These are phyloP conservation scores for Vinca major DNA, from an alignment of 305 asterid species.

Conservation along the genomic window DNA sequence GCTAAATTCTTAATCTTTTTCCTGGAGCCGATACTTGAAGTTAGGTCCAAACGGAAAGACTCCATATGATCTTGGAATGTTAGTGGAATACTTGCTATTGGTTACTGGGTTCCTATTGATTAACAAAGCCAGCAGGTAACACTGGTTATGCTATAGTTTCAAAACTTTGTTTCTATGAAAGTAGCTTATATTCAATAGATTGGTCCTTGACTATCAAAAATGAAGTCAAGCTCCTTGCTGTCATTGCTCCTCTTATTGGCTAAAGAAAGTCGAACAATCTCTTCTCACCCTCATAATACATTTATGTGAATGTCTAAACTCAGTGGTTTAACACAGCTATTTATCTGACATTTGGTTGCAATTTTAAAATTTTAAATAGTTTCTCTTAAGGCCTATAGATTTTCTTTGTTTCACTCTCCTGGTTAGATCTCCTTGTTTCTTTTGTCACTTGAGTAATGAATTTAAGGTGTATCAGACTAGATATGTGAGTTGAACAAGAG, in stretches of 20 bases:
- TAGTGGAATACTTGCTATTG: not conserved
- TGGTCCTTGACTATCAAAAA: not conserved
- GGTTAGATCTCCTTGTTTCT: conserved; percentile 4
- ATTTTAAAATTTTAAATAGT: not conserved
- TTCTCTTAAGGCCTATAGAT: not conserved
- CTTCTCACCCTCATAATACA: too few relatives aligned
- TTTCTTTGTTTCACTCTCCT: not conserved
- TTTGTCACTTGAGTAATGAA: not conserved
- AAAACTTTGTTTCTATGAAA: not conserved
- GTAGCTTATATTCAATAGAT: not conserved
- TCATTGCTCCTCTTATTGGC: conserved; percentile 1
- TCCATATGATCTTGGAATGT: not conserved
- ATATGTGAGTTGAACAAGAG: not conserved
- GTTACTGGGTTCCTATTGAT: not conserved
- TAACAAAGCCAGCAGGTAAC: not conserved
- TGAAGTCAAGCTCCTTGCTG: not conserved
- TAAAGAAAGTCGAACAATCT: not conserved
- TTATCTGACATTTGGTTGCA: not conserved
- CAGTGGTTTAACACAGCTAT: not conserved
- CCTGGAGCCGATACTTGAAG: not conserved
- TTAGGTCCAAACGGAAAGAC: not conserved
- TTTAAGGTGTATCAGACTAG: not conserved
- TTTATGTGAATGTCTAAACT: not conserved
- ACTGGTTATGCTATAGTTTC: not conserved
- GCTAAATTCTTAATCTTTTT: not conserved